A percentile compares a stretch with the other conserved stretches of the same genome.
These are phyloP conservation scores for Aureobasidium sp. DNA, from an alignment of 2,329 filamentous ascomycete genomes.

Conservation along the genomic window DNA sequence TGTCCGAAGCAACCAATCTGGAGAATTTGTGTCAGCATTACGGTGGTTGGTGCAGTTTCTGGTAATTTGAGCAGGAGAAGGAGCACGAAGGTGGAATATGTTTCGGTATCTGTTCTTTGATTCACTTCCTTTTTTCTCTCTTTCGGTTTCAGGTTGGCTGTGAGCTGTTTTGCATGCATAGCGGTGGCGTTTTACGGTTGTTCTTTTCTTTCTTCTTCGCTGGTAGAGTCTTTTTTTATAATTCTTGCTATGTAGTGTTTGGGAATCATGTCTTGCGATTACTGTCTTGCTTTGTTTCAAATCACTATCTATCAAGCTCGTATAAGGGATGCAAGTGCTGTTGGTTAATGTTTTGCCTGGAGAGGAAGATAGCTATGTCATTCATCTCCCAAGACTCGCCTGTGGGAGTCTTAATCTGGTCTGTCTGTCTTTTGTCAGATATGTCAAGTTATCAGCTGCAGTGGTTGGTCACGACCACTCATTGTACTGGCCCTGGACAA, in stretches of 20 bases:
- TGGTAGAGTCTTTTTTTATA: background rate
- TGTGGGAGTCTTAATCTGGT: too few relatives aligned
- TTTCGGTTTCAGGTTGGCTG: background rate
- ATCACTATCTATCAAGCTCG: too few relatives aligned
- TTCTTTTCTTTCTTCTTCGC: background rate
- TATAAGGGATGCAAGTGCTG: too few relatives aligned
- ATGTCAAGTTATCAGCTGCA: too few relatives aligned
- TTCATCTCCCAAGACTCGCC: too few relatives aligned
- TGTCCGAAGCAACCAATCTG: conserved; percentile 90
- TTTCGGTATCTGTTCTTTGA: background rate
- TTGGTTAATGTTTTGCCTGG: too few relatives aligned
- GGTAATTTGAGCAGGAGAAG: conserved; percentile 46
- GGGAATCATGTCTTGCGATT: background rate
- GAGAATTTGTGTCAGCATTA: conserved; percentile 99
- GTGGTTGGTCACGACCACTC: too few relatives aligned
- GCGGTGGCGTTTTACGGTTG: background rate
- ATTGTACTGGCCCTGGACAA: too few relatives aligned
- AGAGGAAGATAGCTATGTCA: too few relatives aligned
- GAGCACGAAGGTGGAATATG: background rate
- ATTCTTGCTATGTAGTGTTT: background rate
- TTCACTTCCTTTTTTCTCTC: background rate
- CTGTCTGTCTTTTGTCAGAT: too few relatives aligned
- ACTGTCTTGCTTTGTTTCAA: too few relatives aligned
- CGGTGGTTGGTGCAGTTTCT: conserved; percentile 98
- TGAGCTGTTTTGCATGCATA: conserved; percentile 8